Conservation (phyloP, 192 early-diverging fungal species). For the Dissophora ornata region DNA sequence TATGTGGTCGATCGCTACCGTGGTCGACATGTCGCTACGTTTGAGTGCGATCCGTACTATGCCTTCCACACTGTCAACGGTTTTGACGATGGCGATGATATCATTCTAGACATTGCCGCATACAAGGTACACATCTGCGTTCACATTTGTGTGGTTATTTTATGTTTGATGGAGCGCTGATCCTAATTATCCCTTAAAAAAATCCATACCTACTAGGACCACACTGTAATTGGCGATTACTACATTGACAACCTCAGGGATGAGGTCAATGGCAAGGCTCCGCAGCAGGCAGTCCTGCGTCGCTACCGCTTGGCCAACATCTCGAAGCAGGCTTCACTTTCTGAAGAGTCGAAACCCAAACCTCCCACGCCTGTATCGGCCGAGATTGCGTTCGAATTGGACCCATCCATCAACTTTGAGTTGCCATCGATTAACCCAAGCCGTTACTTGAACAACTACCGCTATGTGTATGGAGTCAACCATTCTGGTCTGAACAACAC, state of each 20-base stretch:
- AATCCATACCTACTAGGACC: no score
- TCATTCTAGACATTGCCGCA: slow-evolving; percentile 53
- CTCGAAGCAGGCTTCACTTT: slow-evolving; percentile 23
- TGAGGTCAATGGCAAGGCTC: slow-evolving; percentile 34
- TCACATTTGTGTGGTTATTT: slow-evolving; percentile 5
- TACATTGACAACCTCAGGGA: slow-evolving; percentile 49
- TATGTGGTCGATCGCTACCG: slow-evolving; percentile 57
- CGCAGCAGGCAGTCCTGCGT: slow-evolving; percentile 37
- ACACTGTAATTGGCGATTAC: slow-evolving; percentile 51
- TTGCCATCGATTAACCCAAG: slow-evolving; percentile 36
- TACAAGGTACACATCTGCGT: slow-evolving; percentile 44
- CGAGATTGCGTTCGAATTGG: slow-evolving; percentile 31
- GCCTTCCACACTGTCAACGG: slow-evolving; percentile 66
- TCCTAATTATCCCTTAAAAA: no score
- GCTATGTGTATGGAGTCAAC: slow-evolving; percentile 52
- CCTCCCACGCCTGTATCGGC: slow-evolving; percentile 31
- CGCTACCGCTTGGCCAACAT: slow-evolving; percentile 35
- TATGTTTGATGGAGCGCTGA: no score
- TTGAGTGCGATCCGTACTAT: slow-evolving; percentile 58
- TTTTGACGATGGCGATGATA: slow-evolving; percentile 61
- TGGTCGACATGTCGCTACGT: slow-evolving; percentile 61
- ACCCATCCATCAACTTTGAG: slow-evolving; percentile 46
- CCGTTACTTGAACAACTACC: slow-evolving; percentile 30
- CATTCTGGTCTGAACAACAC: slow-evolving; percentile 22
- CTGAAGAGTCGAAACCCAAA: neutral